Evolutionary conservation across 2,329 filamentous ascomycete species (phyloP), one percentile per base, ranked within the genome.

Genomic region (Talaromyces marneffei): DNA sequence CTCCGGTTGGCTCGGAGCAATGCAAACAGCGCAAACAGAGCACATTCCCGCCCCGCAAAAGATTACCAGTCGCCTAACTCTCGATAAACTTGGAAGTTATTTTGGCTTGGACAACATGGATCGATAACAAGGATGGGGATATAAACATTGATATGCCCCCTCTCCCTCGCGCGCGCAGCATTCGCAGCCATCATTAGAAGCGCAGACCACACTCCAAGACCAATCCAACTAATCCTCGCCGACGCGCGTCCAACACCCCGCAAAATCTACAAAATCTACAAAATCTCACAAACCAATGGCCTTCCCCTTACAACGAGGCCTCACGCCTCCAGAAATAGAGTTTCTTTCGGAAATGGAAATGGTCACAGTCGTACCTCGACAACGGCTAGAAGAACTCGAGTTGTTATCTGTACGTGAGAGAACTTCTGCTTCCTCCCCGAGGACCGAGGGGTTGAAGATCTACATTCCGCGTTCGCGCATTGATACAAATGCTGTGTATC

Each of bases 291-390:
- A 27, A 48, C 63, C 66, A 59, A 87, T 87, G 85, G 85, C 85
- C 57, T 81, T 86, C 66, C 83, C 84, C 65, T 79, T 87, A 44
- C 83, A 83, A 40, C 79, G 83, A 65, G 84, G 88, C 75, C 83
- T 97, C 48, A 88, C 90, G 68, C 91, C 94, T 63, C 82, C 90
- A 65, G 94, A 99, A 78, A 89, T 95, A 50, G 90, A 92, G 56
- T 99, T 97, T 72, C 80, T 97, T 29, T 96, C 92, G 76, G 94
- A 99, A 79, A 97, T 97, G 92, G 93, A 97, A 79, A 85, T 91
- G 70, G 89, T 99, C 60, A 97, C 92, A 0, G 85, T 99, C 23
- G 86, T 97, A 55, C 94, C 94, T 37, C 90, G 94, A 59, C 92
- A 97, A 75, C 85, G 90, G 65, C 86, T 99, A 58, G 92, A 97